Evolutionary conservation across 1,284 basidiomycete genomes (phyloP).

Genomic region (Malassezia arunalokei): DNA sequence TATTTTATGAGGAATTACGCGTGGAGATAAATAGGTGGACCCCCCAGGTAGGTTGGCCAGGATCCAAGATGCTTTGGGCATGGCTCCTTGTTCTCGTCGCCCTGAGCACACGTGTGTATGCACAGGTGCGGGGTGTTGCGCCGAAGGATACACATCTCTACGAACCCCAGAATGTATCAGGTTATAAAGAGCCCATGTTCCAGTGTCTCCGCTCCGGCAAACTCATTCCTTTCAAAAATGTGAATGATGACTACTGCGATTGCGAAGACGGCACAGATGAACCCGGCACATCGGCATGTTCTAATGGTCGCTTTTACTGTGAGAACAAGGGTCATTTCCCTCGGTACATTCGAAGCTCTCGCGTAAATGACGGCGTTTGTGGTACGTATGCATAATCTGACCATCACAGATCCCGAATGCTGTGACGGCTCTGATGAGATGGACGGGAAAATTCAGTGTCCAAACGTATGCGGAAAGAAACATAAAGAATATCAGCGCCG

Average conservation of each 20-base stretch:
- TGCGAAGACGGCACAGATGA: slow-evolving; percentile 86
- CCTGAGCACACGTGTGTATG: slow-evolving; percentile 50
- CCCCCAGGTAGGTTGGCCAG: background rate
- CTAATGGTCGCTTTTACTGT: slow-evolving; percentile 67
- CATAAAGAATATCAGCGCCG: slow-evolving; percentile 61
- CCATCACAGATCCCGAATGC: slow-evolving; percentile 65
- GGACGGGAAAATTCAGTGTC: slow-evolving; percentile 53
- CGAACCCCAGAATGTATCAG: background rate
- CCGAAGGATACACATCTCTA: slow-evolving; percentile 9
- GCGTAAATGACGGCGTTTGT: slow-evolving; percentile 90
- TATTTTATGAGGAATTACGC: slow-evolving; percentile 1
- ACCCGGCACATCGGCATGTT: slow-evolving; percentile 80
- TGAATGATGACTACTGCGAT: slow-evolving; percentile 93
- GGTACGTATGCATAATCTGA: slow-evolving; percentile 51
- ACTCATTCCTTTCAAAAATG: slow-evolving; percentile 55
- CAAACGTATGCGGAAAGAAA: slow-evolving; percentile 64
- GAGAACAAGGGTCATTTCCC: slow-evolving; percentile 78
- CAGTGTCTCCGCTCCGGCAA: slow-evolving; percentile 30
- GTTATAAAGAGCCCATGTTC: slow-evolving; percentile 18
- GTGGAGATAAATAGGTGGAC: background rate
- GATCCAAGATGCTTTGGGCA: background rate
- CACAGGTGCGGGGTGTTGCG: slow-evolving; percentile 8
- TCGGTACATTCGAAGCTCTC: slow-evolving; percentile 60
- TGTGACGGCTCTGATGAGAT: slow-evolving; percentile 95
- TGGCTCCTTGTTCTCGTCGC: slow-evolving; percentile 47